These are phyloP conservation scores for Porcisia deanei DNA, from an alignment of 208 protist species.

Conservation along the genomic window DNA sequence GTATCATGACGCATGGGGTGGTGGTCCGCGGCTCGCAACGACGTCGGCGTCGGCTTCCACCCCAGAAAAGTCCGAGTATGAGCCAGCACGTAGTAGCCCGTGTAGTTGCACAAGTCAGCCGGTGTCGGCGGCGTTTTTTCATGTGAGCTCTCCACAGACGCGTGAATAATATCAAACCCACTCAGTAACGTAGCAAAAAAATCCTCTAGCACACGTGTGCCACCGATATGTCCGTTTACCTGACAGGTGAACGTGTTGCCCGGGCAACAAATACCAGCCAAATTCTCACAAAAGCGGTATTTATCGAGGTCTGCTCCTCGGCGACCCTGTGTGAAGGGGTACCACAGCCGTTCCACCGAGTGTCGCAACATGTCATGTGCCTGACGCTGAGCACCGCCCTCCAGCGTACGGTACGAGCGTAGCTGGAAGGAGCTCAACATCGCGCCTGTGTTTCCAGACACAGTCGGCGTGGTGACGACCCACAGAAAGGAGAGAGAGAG, in stretches of 20 bases:
- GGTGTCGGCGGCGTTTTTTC: constrained; percentile 17
- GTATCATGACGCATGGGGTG: too few relatives aligned
- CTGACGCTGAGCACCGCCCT: constrained; percentile 19
- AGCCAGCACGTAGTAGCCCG: constrained; percentile 51
- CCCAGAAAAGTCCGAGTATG: constrained; percentile 77
- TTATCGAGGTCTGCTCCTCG: constrained; percentile 40
- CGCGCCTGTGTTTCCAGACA: constrained; percentile 1
- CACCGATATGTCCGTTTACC: constrained; percentile 63
- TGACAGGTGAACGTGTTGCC: constrained; percentile 64
- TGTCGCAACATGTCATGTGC: constrained; percentile 42
- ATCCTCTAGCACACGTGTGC: constrained; percentile 52
- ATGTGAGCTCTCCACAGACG: constrained; percentile 33
- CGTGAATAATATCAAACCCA: constrained; percentile 78
- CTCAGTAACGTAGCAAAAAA: constrained; percentile 59
- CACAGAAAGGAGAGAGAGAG: background rate
- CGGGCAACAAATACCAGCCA: constrained; percentile 37
- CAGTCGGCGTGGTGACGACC: background rate
- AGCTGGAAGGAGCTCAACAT: constrained; percentile 16
- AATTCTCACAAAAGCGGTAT: constrained; percentile 62
- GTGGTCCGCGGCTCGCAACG: background rate
- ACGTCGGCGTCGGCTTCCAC: constrained; percentile 46
- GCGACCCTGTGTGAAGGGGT: constrained; percentile 41
- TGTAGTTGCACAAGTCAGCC: constrained; percentile 42
- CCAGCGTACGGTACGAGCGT: constrained; percentile 5
- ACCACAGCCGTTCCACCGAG: constrained; percentile 65